Evolutionary conservation across 1,139 yeast species (phyloP).

Genomic region (Yamadazyma sp.): DNA sequence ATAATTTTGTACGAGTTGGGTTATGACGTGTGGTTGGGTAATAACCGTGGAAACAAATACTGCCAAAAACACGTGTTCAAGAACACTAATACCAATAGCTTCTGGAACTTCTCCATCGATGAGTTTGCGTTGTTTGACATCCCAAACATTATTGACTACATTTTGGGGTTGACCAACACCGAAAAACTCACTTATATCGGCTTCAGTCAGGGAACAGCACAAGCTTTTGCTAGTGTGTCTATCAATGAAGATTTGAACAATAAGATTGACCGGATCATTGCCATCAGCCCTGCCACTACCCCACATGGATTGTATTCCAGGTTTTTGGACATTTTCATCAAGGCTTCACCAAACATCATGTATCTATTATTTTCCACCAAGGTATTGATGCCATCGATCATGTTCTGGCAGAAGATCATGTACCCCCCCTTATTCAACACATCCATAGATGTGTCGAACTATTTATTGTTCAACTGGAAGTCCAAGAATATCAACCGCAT

Average conservation of each 20-base stretch:
- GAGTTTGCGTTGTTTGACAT: slow-evolving; percentile 50
- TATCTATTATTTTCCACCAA: slow-evolving; percentile 73
- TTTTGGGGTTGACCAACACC: slow-evolving; percentile 25
- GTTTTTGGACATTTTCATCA: slow-evolving; percentile 72
- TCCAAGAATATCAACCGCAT: slow-evolving; percentile 64
- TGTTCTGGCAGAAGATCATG: slow-evolving; percentile 79
- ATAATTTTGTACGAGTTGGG: slow-evolving; percentile 75
- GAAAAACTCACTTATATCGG: slow-evolving; percentile 68
- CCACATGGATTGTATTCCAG: slow-evolving; percentile 81
- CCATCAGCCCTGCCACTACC: slow-evolving; percentile 91
- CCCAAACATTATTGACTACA: slow-evolving; percentile 44
- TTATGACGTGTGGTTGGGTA: slow-evolving; percentile 91
- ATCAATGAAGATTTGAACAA: slow-evolving; percentile 67
- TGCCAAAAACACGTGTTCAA: slow-evolving; percentile 48
- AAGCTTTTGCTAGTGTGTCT: slow-evolving; percentile 78
- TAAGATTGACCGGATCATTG: slow-evolving; percentile 71
- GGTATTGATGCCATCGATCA: slow-evolving; percentile 71
- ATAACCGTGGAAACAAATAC: slow-evolving; percentile 87
- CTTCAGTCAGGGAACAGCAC: slow-evolving; percentile 91
- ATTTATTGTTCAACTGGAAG: slow-evolving; percentile 74
- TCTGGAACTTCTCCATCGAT: slow-evolving; percentile 49
- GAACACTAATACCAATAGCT: slow-evolving; percentile 37
- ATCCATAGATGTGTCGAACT: slow-evolving; percentile 69
- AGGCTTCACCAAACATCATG: slow-evolving; percentile 75
- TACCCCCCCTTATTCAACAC: slow-evolving; percentile 80